phyloP scores from a whole-genome alignment of 441 rosid species.

The Omphalea diandra region DNA sequence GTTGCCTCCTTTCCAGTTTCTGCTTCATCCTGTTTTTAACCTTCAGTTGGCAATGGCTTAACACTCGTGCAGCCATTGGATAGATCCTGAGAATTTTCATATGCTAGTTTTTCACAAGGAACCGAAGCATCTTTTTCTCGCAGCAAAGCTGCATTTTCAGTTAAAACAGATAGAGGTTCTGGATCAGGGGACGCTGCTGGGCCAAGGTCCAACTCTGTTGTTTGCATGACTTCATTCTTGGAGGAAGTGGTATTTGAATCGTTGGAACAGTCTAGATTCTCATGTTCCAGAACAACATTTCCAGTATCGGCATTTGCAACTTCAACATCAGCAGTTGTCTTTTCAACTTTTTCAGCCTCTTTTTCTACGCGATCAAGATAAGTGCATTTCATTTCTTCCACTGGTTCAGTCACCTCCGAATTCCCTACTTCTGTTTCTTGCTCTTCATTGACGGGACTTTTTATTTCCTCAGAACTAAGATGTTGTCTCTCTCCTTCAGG shows the following conservation, averaged over 20 bases:
- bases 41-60: slow-evolving; percentile 41
- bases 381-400: slow-evolving; percentile 28
- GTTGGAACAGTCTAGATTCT: slow-evolving; percentile 31
- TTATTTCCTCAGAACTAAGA: slow-evolving; percentile 34
- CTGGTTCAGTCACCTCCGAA: slow-evolving; percentile 26
- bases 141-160: slow-evolving; percentile 30
- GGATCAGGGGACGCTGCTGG: slow-evolving; percentile 28
- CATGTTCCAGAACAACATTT: slow-evolving; percentile 27
- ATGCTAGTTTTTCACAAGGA: slow-evolving; percentile 33
- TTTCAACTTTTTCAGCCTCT: slow-evolving; percentile 33
- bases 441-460: slow-evolving; percentile 31
- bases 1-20: slow-evolving; percentile 44
- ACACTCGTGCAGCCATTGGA: slow-evolving; percentile 34
- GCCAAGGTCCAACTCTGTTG: slow-evolving; percentile 32
- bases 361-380: slow-evolving; percentile 26
- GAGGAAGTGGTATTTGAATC: slow-evolving; percentile 31
- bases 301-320: slow-evolving; percentile 28
- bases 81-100: slow-evolving; percentile 36
- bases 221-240: slow-evolving; percentile 29
- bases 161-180: slow-evolving; percentile 29
- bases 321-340: slow-evolving; percentile 26
- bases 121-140: slow-evolving; percentile 35
- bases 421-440: slow-evolving; percentile 33
- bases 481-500: slow-evolving; percentile 34
- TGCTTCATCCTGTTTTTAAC: slow-evolving; percentile 36